A percentile compares a stretch with the other conserved stretches of the same genome.
phyloP scores from a whole-genome alignment of 202 grass and related monocot genomes.

The Panicum hallii region DNA sequence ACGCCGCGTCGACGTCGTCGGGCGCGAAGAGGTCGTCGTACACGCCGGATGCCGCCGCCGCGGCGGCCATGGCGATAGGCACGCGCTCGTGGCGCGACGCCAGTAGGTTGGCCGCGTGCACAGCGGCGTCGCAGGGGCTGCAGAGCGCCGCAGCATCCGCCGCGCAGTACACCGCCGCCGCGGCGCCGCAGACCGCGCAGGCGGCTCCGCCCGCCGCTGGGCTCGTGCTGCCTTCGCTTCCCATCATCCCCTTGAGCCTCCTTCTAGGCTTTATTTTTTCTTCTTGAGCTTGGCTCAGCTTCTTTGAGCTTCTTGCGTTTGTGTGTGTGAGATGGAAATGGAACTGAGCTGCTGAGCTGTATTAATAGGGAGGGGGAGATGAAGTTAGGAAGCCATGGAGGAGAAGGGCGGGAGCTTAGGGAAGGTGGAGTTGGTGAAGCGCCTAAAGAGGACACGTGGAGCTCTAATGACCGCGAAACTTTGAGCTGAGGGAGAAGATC shows the following conservation, averaged over 20 bases:
- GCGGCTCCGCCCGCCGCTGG: not conserved
- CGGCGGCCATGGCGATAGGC: slow-evolving; percentile 36
- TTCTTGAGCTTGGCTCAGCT: not conserved
- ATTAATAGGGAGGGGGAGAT: slow-evolving; percentile 40
- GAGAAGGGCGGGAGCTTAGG: not conserved
- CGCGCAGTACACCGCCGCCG: slow-evolving; percentile 54
- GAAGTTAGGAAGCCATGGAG: not conserved
- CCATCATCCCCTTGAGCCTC: not conserved
- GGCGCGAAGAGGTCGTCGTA: slow-evolving; percentile 55
- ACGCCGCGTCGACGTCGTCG: slow-evolving; percentile 36
- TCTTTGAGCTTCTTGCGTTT: not conserved
- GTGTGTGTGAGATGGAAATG: slow-evolving; percentile 28
- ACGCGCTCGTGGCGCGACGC: slow-evolving; percentile 62
- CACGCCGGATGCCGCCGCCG: slow-evolving; percentile 41
- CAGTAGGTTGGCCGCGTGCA: slow-evolving; percentile 62
- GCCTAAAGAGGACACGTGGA: slow-evolving; percentile 41
- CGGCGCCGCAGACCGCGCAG: slow-evolving; percentile 59
- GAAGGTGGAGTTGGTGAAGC: slow-evolving; percentile 52
- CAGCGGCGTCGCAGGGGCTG: slow-evolving; percentile 53
- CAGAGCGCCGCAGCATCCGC: slow-evolving; percentile 68
- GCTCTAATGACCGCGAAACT: slow-evolving; percentile 29
- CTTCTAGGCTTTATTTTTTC: too few relatives aligned
- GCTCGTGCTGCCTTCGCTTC: slow-evolving; percentile 55
- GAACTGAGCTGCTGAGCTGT: slow-evolving; percentile 51
- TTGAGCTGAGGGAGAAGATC: not conserved